Conservation (phyloP, 2,329 filamentous ascomycete genomes). For the Trichoderma hamatum region DNA sequence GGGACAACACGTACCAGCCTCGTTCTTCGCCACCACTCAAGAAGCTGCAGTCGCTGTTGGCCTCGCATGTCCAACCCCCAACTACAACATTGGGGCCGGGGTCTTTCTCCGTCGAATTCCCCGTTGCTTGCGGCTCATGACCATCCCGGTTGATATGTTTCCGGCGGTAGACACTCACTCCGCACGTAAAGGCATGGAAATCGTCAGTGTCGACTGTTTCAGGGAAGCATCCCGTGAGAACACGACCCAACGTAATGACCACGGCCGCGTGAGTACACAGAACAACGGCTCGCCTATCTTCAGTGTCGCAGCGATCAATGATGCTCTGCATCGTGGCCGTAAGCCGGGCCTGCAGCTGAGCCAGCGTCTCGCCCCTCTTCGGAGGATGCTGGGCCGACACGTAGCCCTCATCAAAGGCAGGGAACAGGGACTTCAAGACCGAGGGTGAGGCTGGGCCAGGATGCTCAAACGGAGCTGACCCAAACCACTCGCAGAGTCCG, state of each 20-base stretch:
- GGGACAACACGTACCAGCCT: constrained; percentile 70
- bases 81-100: constrained; percentile 34
- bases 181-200: constrained; percentile 83
- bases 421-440: constrained; percentile 69
- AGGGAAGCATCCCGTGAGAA: constrained; percentile 78
- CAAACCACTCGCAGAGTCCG: constrained; percentile 85
- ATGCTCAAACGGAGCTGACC: constrained; percentile 81
- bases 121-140: not conserved
- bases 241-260: constrained; percentile 82
- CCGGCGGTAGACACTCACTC: constrained; percentile 66
- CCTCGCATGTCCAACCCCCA: constrained; percentile 78
- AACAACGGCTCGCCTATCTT: constrained; percentile 70
- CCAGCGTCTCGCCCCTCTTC: constrained; percentile 74
- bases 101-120: not conserved
- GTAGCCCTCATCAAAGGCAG: constrained; percentile 61
- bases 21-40: constrained; percentile 79
- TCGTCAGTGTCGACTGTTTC: constrained; percentile 72
- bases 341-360: constrained; percentile 77
- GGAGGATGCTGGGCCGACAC: constrained; percentile 68
- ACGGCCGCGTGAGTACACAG: constrained; percentile 89
- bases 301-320: constrained; percentile 71
- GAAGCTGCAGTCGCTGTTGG: constrained; percentile 85
- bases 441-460: constrained; percentile 71
- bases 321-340: constrained; percentile 70
- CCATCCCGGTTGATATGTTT: constrained; percentile 28